phyloP scores from a whole-genome alignment of 805 yeast species.

The Yarrowia divulgata region DNA sequence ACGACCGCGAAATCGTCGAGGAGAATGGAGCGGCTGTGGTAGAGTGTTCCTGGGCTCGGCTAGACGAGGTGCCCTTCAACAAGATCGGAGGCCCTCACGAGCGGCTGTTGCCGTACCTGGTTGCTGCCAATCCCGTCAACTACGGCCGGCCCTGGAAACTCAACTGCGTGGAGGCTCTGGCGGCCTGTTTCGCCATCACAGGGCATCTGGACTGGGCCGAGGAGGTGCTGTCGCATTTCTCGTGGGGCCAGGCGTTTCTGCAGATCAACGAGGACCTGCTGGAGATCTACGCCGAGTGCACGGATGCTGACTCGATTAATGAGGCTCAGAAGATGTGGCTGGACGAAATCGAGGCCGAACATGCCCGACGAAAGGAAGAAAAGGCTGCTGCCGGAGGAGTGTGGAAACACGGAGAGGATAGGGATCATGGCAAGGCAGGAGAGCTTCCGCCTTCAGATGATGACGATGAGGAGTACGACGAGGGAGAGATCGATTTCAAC shows the following conservation, averaged over 20 bases:
- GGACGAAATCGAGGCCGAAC: constrained; percentile 60
- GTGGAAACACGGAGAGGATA: constrained; percentile 64
- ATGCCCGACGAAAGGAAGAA: constrained; percentile 51
- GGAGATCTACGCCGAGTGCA: constrained; percentile 76
- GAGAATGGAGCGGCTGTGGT: constrained; percentile 93
- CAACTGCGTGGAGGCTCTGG: constrained; percentile 96
- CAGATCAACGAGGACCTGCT: constrained; percentile 81
- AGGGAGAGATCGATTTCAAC: constrained; percentile 38
- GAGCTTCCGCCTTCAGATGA: constrained; percentile 46
- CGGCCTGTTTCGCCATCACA: constrained; percentile 94
- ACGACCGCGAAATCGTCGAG: constrained; percentile 79
- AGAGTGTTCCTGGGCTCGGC: constrained; percentile 97
- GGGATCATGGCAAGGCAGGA: constrained; percentile 47
- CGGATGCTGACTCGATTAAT: constrained; percentile 77
- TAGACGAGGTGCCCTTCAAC: constrained; percentile 94
- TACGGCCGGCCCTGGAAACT: constrained; percentile 95
- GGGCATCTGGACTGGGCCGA: constrained; percentile 92
- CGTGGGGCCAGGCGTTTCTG: constrained; percentile 92
- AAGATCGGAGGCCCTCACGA: constrained; percentile 92
- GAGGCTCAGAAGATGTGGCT: constrained; percentile 80
- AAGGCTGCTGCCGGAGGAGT: constrained; percentile 69
- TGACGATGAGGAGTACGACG: constrained; percentile 42
- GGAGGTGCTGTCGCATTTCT: constrained; percentile 74
- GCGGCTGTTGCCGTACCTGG: constrained; percentile 84
- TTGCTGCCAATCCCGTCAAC: constrained; percentile 97